Percentiles rank a stretch among this genome's conserved stretches.
Conservation (phyloP, 495 filamentous ascomycete species). For the Parathielavia hyrcaniae region DNA sequence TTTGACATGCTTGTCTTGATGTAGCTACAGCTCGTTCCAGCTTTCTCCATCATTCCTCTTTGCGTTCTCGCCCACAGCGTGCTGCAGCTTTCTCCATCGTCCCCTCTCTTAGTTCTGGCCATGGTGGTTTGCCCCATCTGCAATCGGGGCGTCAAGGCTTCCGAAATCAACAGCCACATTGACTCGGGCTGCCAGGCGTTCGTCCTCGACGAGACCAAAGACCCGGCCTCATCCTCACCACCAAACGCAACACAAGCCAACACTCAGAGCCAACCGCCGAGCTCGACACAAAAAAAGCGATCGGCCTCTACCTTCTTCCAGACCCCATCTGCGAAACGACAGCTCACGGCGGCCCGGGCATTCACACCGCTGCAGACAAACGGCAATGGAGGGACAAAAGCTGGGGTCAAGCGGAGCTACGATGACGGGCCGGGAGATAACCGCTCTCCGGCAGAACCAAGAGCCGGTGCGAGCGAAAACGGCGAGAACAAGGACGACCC, state of each 20-base stretch:
- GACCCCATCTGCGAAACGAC: conserved; percentile 55
- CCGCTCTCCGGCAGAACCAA: conserved; percentile 23
- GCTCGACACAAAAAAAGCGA: conserved; percentile 46
- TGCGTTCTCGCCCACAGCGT: background rate
- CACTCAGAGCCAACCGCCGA: conserved; percentile 22
- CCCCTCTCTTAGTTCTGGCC: background rate
- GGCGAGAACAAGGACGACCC: conserved; percentile 10
- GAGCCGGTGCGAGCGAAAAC: conserved; percentile 17
- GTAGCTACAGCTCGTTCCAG: background rate
- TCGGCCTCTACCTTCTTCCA: conserved; percentile 72
- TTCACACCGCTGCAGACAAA: conserved; percentile 25
- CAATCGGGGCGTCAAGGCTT: conserved; percentile 62
- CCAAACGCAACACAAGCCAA: conserved; percentile 40
- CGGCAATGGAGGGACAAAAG: conserved; percentile 16
- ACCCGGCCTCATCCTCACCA: conserved; percentile 24
- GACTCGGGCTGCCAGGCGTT: conserved; percentile 72
- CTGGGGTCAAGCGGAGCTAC: conserved; percentile 37
- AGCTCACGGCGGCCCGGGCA: conserved; percentile 25
- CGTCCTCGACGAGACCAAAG: conserved; percentile 26
- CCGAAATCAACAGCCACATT: conserved; percentile 84
- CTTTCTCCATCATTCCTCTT: too few relatives aligned
- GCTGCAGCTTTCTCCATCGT: background rate
- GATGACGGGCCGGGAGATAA: conserved; percentile 40
- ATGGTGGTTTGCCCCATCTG: conserved; percentile 83
- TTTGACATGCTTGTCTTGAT: background rate